Base-by-base conservation (phyloP, 495 filamentous ascomycete genomes). In the Penicillium egyptiacum region DNA sequence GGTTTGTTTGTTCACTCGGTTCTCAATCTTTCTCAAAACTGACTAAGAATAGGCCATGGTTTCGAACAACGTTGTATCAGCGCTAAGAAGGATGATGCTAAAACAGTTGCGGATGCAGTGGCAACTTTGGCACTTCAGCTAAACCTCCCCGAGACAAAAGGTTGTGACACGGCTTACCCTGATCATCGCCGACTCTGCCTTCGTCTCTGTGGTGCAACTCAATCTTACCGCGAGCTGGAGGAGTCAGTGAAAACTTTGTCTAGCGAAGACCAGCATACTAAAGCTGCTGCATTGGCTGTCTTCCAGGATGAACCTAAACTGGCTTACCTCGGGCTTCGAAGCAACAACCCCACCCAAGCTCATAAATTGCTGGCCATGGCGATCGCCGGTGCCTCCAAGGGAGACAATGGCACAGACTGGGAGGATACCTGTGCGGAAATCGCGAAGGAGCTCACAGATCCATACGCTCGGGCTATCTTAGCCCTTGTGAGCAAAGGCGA, bases 381-480 rank as follows among this genome's bases (percentile, higher is more conserved):
- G 23, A 78, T 84, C 46, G 81, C 80, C 17, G 81, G 77, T 26
- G 75, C 75, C 54, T 71, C 75, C 4, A 82, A 86, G 50, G 79
- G 77, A 5, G 79, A 80, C 16, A 78, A 77, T 22, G 80, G 82
- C 44, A 67, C 78, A 16, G 78, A 81, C 37, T 83, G 81, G 80
- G 74, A 79, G 76, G 72, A 81, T 26, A 79, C 78, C 7, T 77
- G 82, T 50, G 71, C 77, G 0, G 84, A 85, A 58, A 86, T 90
- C 66, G 81, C 81, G 25, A 81, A 82, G 41, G 82, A 87, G 55
- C 78, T 87, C 12, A 79, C 81, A 0, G 94, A 98, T 61, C 90
- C 92, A 0, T 97, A 96, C 65, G 82, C 94, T 10, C 86, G 92
- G 49, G 92, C 92, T 0, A 88, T 98, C 52, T 88, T 96, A n/a